Base-by-base conservation (phyloP, 192 early-diverging fungal species). In the Coemansia sp. region DNA sequence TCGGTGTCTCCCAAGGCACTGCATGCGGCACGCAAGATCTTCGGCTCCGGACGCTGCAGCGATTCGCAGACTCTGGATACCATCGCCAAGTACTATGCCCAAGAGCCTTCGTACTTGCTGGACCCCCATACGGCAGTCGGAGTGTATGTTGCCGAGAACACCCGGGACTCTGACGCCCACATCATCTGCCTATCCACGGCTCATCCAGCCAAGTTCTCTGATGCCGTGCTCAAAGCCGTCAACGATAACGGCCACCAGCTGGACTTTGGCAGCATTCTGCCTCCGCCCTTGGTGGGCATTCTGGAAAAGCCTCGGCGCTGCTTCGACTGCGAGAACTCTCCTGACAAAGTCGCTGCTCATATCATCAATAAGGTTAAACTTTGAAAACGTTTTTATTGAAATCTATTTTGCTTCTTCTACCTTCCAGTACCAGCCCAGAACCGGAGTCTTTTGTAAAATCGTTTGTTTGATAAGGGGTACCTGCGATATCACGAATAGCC, bases 101-200 rank as follows among this genome's bases (percentile, higher is more conserved):
- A 59, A 13, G 53, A 79, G 9, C 52, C 70, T 7, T 49, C 43
- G 0, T 97, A 98, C 43, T 66, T 96, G 33, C 80, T 98, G 42
- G 94, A 97, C 59, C 96, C 96, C 19, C 96, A 98, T 57, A 98
- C 94, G 2, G 94, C 96, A 5, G 93, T 98, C 46, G 96, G 94
- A 59, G 87, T 98, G 21, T 79, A 81, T 33, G 89, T 92, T 9
- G 91, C 92, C 6, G 91, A 96, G 52, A 61, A 49, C 12, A 39
- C 82, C 38, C 38, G 49, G 58, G 45, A 36, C 44, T 47, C 37
- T n/a, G 46, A 61, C 10, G 43, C 60, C 4, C 51, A 46, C 35
- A 56, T 83, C 16, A 72, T 92, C 18, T 88, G 88, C 40, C 73
- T 98, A 42, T 84, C 94, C 16, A 98, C 96, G 0, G 96, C 96